Base-by-base conservation (phyloP, 352 stramenopile species). In the Globisporangium apiculatum region DNA sequence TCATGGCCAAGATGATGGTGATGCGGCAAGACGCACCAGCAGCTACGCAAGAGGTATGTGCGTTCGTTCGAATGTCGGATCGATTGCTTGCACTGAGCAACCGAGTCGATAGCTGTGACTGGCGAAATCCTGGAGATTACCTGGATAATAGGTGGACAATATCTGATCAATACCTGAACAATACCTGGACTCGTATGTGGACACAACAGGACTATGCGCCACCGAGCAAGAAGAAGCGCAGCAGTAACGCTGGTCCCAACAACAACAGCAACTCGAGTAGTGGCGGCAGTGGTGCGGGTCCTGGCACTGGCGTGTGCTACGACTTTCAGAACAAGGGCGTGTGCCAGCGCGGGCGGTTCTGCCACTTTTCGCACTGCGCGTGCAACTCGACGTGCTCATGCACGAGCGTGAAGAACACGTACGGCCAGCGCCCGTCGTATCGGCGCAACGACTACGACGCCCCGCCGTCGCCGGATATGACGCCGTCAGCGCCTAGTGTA, bases 241-340 rank as follows among this genome's bases (percentile, higher is more conserved):
- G 73, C 5, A 58, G 60, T 43, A 62, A 65, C 24, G 52, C 64
- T 53, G 64, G 68, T 12, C 2, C 7, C 40, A 43, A 43, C 49
- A 36, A 48, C 42, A 68, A 62, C 18, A 46, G 45, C 45, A 24
- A 10, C 45, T 31, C 49, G 42, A 51, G 60, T 4, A 18, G 37
- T 17, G 40, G 60, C 48, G 62, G 66, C 35, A 54, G 66, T 53
- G 64, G 68, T 12, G 11, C 65, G 80, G 68, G 69, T 3, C 55
- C 78, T 47, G 83, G 85, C 47, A 89, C 79, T 43, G 85, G 85
- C 45, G 85, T 94, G 38, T 94, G 85, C 60, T 94, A 94, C 60
- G 85, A 94, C 40, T 94, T 94, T 48, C 85, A 94, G 61, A 94
- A 94, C 67, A 94, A 94, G 50, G 85, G 85, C 10, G 76, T 91